Evolutionary conservation across 2,329 filamentous ascomycete genomes (phyloP), one percentile per base, ranked within the genome.

Genomic region (Hypoxylon sp.): DNA sequence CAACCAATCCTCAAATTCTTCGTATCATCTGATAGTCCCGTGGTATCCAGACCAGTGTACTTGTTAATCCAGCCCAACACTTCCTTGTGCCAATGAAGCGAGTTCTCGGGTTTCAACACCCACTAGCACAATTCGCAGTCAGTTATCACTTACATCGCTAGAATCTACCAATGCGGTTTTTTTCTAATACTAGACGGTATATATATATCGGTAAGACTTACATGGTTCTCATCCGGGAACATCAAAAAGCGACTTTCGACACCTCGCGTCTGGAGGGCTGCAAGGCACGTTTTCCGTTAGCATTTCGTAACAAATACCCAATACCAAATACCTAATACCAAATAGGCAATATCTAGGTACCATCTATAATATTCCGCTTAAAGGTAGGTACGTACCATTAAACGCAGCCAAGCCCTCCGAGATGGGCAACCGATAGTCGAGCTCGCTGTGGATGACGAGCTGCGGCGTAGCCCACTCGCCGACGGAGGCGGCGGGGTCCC

Each of bases 31-130:
- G 71, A 67, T 17, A 77, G 24, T 1, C 69, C 73, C 14, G 71
- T 72, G 37, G 74, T 75, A 22, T 79, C 76, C 17, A 88, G 75
- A 0, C 85, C 85, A 24, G 85, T 85, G 72, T 88, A 89, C 75
- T 89, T 86, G 74, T 90, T 91, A 70, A 91, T 90, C 89, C 92
- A 98, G 62, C 88, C 88, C 31, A 98, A 77, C 14, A 98, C 94
- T 64, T 94, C 92, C 62, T 87, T 87, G 76, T 98, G 94, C 96
- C 96, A 98, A 19, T 97, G 86, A 17, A 98, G 82, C 3, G 90
- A 92, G 79, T 98, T 98, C 81, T 98, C 95, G 0, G 92, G 93
- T 78, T 97, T 97, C 59, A 97, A 77, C 3, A 98, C 94, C 93
- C 93, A 91, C 87, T 93, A 89, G 8, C n/a, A 37, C 91, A 78